phyloP scores from a whole-genome alignment of 2,329 filamentous ascomycete genomes.

The Ceratocystis alfenasii region DNA sequence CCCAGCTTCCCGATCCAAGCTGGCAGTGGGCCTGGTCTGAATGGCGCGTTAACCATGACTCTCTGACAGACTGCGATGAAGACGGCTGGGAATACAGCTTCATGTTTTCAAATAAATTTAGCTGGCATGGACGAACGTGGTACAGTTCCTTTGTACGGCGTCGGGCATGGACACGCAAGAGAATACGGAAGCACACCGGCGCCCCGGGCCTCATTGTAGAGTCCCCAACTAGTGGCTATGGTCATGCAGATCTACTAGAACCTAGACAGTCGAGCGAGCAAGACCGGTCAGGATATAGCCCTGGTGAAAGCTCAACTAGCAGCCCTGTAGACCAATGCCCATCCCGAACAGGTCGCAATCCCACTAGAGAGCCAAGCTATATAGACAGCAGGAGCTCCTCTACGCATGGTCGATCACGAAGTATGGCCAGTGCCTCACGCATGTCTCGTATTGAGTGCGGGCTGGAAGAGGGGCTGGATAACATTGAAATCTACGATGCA shows the following conservation, averaged over 20 bases:
- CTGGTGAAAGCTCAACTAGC: neutral
- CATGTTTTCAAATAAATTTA: constrained; percentile 60
- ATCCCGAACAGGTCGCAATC: constrained; percentile 1
- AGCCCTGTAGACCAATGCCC: neutral
- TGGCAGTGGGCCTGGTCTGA: constrained; percentile 79
- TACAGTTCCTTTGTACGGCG: constrained; percentile 91
- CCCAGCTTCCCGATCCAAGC: constrained; percentile 83
- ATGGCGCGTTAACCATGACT: constrained; percentile 58
- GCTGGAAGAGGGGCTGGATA: constrained; percentile 42
- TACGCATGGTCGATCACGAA: neutral
- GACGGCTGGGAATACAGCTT: constrained; percentile 96
- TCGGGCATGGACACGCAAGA: constrained; percentile 73
- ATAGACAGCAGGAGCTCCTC: constrained; percentile 13
- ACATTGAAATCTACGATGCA: constrained; percentile 43
- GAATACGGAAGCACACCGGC: constrained; percentile 49
- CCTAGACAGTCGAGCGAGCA: neutral
- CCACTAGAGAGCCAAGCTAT: neutral
- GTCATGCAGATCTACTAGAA: neutral
- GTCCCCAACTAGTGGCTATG: constrained; percentile 2
- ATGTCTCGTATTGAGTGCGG: constrained; percentile 35
- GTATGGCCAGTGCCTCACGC: constrained; percentile 19
- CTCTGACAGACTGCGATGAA: constrained; percentile 57
- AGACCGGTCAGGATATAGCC: neutral
- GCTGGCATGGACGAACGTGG: constrained; percentile 86
- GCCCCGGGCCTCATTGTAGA: constrained; percentile 25